phyloP scores from a whole-genome alignment of 2,329 filamentous ascomycete genomes.

The Aureobasidium subglaciale region DNA sequence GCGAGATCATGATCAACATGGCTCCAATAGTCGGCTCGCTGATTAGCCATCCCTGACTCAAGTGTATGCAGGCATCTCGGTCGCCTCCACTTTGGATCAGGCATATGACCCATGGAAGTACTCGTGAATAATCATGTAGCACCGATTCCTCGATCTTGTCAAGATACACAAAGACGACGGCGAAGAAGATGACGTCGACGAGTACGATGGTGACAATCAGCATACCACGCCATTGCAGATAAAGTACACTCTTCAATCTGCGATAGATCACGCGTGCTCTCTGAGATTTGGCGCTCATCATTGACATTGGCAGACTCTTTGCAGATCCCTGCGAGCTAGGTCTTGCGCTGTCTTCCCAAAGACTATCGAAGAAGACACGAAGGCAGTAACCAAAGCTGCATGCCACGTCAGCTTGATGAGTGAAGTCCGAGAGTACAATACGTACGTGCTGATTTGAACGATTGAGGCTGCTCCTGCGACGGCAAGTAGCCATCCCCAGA shows the following conservation, averaged over 20 bases:
- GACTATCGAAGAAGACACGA: constrained; percentile 82
- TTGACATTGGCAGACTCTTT: constrained; percentile 62
- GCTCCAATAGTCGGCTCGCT: constrained; percentile 71
- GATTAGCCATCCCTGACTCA: constrained; percentile 58
- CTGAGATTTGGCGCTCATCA: constrained; percentile 67
- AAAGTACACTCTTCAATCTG: constrained; percentile 75
- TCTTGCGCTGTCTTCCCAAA: constrained; percentile 59
- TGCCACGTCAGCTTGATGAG: background rate
- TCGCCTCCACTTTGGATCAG: constrained; percentile 53
- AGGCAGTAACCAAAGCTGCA: constrained; percentile 67
- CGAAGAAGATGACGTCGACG: constrained; percentile 87
- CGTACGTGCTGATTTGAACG: constrained; percentile 77
- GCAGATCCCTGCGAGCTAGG: constrained; percentile 30
- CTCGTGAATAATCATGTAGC: constrained; percentile 48
- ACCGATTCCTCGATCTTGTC: constrained; percentile 61
- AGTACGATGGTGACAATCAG: constrained; percentile 85
- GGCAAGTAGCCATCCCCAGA: constrained; percentile 83
- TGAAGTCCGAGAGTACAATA: too few species aligned
- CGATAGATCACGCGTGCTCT: constrained; percentile 83
- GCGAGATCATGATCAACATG: constrained; percentile 72
- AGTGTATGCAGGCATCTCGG: constrained; percentile 57
- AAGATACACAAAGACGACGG: constrained; percentile 81
- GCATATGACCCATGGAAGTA: constrained; percentile 64
- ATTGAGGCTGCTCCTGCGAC: constrained; percentile 71
- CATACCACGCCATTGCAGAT: constrained; percentile 91